Evolutionary conservation across 2,329 filamentous ascomycete species (phyloP).

Genomic region (Bipolaris gigantea): DNA sequence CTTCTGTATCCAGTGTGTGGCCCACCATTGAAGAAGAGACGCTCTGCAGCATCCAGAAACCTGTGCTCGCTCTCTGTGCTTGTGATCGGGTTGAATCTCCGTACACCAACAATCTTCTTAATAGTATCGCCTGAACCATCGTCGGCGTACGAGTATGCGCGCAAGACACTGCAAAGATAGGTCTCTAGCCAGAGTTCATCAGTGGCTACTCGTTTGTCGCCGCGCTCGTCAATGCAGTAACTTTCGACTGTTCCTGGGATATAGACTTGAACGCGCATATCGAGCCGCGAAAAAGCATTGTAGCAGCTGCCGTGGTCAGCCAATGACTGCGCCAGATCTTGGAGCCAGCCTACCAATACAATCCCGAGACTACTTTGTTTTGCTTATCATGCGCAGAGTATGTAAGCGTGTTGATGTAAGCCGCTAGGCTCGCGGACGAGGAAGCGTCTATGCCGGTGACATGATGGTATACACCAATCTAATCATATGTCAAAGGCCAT

Average conservation of each 20-base stretch:
- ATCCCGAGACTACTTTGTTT: slow-evolving; percentile 87
- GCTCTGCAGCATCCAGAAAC: slow-evolving; percentile 91
- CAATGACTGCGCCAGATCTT: neutral
- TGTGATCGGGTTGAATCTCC: slow-evolving; percentile 95
- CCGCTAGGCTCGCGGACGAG: slow-evolving; percentile 92
- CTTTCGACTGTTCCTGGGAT: slow-evolving; percentile 96
- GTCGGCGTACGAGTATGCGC: slow-evolving; percentile 95
- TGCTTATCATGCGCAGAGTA: slow-evolving; percentile 83
- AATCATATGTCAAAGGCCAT: slow-evolving; percentile 13
- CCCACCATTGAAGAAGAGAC: slow-evolving; percentile 86
- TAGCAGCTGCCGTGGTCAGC: slow-evolving; percentile 68
- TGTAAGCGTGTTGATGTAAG: slow-evolving; percentile 97
- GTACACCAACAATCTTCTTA: slow-evolving; percentile 94
- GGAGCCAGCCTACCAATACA: slow-evolving; percentile 73
- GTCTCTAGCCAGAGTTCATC: slow-evolving; percentile 97
- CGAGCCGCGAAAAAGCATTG: slow-evolving; percentile 96
- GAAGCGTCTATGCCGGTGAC: slow-evolving; percentile 96
- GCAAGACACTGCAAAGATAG: slow-evolving; percentile 90
- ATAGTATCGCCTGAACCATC: slow-evolving; percentile 93
- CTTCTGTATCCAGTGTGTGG: neutral
- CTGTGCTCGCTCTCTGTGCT: slow-evolving; percentile 98
- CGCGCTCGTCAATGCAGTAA: slow-evolving; percentile 95
- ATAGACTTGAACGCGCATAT: slow-evolving; percentile 98
- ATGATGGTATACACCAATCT: slow-evolving; percentile 96
- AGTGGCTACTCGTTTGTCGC: slow-evolving; percentile 89